Evolutionary conservation across 2,329 filamentous ascomycete genomes (phyloP), one percentile per base, ranked within the genome.

Genomic region (Chaetomiaceae sp.): DNA sequence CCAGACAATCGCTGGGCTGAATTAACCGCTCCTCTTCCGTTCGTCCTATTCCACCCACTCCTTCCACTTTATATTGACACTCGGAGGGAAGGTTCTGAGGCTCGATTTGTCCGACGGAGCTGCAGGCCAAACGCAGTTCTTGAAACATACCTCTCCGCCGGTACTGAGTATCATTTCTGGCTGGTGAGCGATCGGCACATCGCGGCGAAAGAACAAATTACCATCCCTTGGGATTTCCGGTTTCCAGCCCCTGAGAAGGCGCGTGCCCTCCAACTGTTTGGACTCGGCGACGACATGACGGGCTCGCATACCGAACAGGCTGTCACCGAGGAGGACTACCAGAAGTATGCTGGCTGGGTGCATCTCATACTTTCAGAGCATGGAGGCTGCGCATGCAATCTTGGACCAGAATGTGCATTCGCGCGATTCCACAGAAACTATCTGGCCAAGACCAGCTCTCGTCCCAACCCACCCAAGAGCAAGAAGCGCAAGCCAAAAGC

Each of bases 21-120:
- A 48, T 69, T 88, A 10, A 79, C 75, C 13, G 81, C 79, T 3
- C 81, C 82, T 3, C 71, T 84, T 2, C 88, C 88, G 1, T 90
- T 90, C 62, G 87, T 92, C 21, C 89, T 91, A 66, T 92, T 97
- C 69, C 91, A 95, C 64, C 89, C 90, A 1, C 79, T 85, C 54
- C 81, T 97, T 8, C 92, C 92, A 0, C 80, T 99, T 11, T 96
- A 91, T 71, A 94, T 99, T 64, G 94, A 96, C 69, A 94, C 91
- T 9, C 81, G 94, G 55, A 82, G 82, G 66, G 90, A 95, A 72
- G 94, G 92, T 20, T 96, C 89, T 4, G 75, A 84, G 32, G 84
- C 94, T 53, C 87, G 94, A 40, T 96, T 94, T 66, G 84, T 95
- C n/a, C 84, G 94, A 52, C 83, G 92, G 60, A 97, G 94, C 64